phyloP scores from a whole-genome alignment of 2,329 filamentous ascomycete genomes.

The Cytospora mali region DNA sequence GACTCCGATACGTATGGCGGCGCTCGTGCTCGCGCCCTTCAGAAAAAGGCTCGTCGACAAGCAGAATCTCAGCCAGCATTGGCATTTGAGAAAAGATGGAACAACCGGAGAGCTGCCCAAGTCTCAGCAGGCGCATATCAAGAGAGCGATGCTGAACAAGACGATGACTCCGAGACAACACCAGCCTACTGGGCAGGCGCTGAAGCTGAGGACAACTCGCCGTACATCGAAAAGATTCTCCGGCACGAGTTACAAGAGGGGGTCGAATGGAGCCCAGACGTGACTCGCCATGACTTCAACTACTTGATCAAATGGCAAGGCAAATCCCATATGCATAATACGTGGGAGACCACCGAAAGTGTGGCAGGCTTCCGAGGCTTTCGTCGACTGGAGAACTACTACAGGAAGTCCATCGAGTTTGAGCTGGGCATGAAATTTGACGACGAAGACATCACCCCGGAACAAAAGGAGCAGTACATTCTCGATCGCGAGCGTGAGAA shows the following conservation, averaged over 20 bases:
- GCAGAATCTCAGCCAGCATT: conserved; percentile 68
- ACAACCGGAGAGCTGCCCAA: conserved; percentile 80
- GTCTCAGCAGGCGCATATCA: conserved; percentile 65
- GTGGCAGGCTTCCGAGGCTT: conserved; percentile 79
- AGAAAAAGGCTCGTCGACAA: conserved; percentile 78
- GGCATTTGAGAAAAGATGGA: conserved; percentile 85
- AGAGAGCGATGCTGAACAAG: conserved; percentile 67
- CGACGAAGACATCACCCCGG: conserved; percentile 72
- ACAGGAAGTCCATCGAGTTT: conserved; percentile 76
- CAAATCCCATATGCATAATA: conserved; percentile 92
- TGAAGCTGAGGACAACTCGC: conserved; percentile 73
- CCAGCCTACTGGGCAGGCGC: conserved; percentile 70
- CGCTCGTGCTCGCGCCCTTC: conserved; percentile 66
- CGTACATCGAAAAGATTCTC: conserved; percentile 88
- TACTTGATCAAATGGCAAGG: conserved; percentile 96
- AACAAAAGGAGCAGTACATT: conserved; percentile 91
- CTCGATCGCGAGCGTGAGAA: conserved; percentile 91
- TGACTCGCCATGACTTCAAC: conserved; percentile 76
- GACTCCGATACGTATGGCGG: conserved; percentile 80
- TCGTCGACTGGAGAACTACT: conserved; percentile 93
- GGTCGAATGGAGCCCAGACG: conserved; percentile 59
- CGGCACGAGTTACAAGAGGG: conserved; percentile 80
- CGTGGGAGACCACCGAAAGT: conserved; percentile 82
- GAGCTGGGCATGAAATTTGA: conserved; percentile 79
- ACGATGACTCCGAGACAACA: conserved; percentile 66